A percentile compares a stretch with the other conserved stretches of the same genome.
These are phyloP conservation scores for Pythium scleroteichum DNA, from an alignment of 352 stramenopile species.

Conservation along the genomic window DNA sequence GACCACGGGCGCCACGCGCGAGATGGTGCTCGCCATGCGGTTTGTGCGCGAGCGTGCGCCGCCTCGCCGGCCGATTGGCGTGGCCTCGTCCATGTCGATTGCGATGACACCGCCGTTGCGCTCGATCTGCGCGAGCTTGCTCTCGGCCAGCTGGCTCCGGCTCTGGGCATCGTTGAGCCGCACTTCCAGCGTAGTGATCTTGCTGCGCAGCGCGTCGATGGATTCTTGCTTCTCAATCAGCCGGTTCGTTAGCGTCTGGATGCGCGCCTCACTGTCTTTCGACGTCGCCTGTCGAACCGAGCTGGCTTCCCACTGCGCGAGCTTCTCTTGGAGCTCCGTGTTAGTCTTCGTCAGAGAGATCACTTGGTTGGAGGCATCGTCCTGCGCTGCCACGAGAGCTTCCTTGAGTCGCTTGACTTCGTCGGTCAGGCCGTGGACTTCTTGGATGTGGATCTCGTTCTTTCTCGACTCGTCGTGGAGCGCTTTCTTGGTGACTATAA, in stretches of 20 bases:
- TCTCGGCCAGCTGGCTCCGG: conserved; percentile 47
- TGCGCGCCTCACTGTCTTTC: conserved; percentile 52
- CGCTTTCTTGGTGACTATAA: conserved; percentile 73
- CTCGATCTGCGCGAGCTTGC: conserved; percentile 62
- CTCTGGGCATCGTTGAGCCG: conserved; percentile 60
- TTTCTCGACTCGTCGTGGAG: conserved; percentile 71
- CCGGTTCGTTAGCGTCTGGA: conserved; percentile 78
- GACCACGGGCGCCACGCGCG: conserved; percentile 64
- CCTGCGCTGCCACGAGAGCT: conserved; percentile 33
- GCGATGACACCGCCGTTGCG: conserved; percentile 55
- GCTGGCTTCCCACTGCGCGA: conserved; percentile 35
- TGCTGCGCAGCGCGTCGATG: conserved; percentile 65
- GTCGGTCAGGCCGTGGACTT: conserved; percentile 50
- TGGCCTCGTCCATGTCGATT: conserved; percentile 70
- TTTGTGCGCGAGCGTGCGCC: conserved; percentile 50
- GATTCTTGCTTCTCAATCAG: conserved; percentile 85
- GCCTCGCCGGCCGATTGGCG: conserved; percentile 23
- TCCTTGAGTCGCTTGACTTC: conserved; percentile 63
- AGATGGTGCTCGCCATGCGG: conserved; percentile 67
- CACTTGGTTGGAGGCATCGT: conserved; percentile 40
- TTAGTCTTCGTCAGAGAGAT: conserved; percentile 42
- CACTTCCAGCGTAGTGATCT: conserved; percentile 69
- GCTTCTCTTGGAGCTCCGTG: conserved; percentile 46
- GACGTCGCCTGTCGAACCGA: conserved; percentile 23
- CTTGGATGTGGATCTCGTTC: conserved; percentile 67